Conservation (phyloP, 2,329 filamentous ascomycete genomes). For the Paramyrothecium sp. region DNA sequence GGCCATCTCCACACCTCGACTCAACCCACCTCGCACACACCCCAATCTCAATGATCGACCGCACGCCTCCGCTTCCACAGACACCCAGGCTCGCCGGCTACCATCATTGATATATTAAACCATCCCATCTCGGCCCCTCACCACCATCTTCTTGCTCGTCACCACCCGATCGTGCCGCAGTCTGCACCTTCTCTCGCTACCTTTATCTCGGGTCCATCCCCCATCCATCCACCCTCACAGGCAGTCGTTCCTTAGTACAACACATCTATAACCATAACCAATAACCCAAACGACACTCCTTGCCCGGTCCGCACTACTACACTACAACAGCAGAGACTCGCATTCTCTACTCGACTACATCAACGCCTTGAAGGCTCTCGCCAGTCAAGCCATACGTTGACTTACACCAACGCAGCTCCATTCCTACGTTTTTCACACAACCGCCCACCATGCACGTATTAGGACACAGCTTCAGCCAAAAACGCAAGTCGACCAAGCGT, state of each 20-base stretch:
- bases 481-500: conserved; percentile 31
- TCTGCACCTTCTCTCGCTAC: not conserved
- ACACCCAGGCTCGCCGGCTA: not conserved
- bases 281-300: not conserved
- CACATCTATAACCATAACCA: not conserved
- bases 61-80: not conserved
- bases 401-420: conserved; percentile 1
- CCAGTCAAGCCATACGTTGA: not conserved
- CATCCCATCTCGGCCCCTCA: not conserved
- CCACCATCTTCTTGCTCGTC: not conserved
- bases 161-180: not conserved
- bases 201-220: not conserved
- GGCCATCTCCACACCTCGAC: no score
- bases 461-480: conserved; percentile 31
- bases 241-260: not conserved
- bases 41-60: not conserved
- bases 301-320: not conserved
- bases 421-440: conserved; percentile 3
- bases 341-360: not conserved
- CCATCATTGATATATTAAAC: not conserved
- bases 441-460: conserved; percentile 32
- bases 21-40: no score
- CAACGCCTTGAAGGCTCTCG: not conserved
- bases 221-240: not conserved
- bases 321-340: not conserved